These are phyloP conservation scores for Bacterosira constricta DNA, from an alignment of 108 stramenopile genomes.

Conservation along the genomic window DNA sequence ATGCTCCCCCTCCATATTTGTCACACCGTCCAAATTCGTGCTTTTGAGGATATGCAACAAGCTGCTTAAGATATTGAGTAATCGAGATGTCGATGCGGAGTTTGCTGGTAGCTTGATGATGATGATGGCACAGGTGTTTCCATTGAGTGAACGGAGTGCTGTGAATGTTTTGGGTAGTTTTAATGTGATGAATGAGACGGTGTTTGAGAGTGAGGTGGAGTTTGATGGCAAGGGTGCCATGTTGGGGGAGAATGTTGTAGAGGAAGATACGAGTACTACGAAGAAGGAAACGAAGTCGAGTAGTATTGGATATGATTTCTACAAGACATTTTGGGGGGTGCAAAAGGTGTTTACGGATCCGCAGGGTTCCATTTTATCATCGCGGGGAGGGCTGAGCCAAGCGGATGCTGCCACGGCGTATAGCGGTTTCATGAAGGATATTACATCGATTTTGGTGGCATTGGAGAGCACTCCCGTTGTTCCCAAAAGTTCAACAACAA, in stretches of 20 bases:
- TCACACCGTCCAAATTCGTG: slow-evolving; percentile 38
- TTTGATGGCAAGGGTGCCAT: neutral
- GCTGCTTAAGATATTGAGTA: slow-evolving; percentile 47
- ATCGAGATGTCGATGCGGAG: slow-evolving; percentile 35
- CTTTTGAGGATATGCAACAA: slow-evolving; percentile 68
- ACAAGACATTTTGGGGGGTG: slow-evolving; percentile 78
- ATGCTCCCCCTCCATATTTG: slow-evolving; percentile 41
- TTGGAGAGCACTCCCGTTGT: slow-evolving; percentile 57
- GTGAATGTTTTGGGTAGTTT: slow-evolving; percentile 76
- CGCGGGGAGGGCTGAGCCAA: slow-evolving; percentile 3
- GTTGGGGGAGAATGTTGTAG: slow-evolving; percentile 4
- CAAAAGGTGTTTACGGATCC: slow-evolving; percentile 83
- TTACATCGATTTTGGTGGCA: slow-evolving; percentile 54
- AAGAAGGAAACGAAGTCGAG: neutral
- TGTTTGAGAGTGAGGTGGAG: slow-evolving; percentile 31
- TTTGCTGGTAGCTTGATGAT: slow-evolving; percentile 72
- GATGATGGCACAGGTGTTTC: slow-evolving; percentile 60
- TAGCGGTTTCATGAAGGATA: slow-evolving; percentile 54
- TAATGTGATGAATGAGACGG: slow-evolving; percentile 31
- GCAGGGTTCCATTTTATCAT: slow-evolving; percentile 32
- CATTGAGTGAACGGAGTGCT: slow-evolving; percentile 75
- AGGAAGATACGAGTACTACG: neutral
- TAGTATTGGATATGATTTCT: slow-evolving; percentile 59
- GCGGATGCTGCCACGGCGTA: slow-evolving; percentile 14
- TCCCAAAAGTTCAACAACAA: neutral